A percentile compares a stretch with the other conserved stretches of the same genome.
phyloP scores from a whole-genome alignment of 441 rosid genomes.

The Hura crepitans region DNA sequence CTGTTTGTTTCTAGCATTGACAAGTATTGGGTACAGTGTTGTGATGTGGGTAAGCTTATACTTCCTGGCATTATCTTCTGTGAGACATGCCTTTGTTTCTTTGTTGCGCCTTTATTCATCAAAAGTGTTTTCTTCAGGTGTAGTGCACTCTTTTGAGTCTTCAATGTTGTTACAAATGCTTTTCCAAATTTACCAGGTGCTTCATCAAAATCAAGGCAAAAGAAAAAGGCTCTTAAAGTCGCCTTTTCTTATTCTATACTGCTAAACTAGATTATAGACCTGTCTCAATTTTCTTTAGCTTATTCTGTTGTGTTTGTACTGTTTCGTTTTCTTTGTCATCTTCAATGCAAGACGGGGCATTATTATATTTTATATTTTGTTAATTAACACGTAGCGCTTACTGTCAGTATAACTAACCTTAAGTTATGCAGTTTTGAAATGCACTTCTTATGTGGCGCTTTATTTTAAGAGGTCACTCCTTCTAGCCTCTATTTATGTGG shows the following conservation, averaged over 20 bases:
- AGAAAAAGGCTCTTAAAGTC: neutral
- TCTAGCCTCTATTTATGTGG: neutral
- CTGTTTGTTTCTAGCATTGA: neutral
- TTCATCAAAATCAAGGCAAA: neutral
- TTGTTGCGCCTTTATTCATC: slow-evolving; percentile 1
- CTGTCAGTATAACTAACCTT: neutral
- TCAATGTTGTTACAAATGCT: slow-evolving; percentile 1
- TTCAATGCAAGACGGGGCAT: neutral
- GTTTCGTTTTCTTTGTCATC: neutral
- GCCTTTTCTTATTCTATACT: neutral
- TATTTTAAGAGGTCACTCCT: neutral
- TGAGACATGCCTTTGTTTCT: neutral
- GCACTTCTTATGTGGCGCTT: neutral
- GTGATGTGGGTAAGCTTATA: neutral
- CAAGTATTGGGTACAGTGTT: neutral
- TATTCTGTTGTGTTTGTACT: neutral
- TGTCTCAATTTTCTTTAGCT: neutral
- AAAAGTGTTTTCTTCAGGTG: neutral
- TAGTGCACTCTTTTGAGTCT: neutral
- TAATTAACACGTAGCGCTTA: neutral
- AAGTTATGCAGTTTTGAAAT: slow-evolving; percentile 2
- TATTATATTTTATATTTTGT: slow-evolving; percentile 5
- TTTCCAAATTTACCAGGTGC: neutral
- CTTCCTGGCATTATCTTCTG: neutral
- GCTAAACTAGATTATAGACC: neutral